Percentiles rank a stretch among this genome's conserved stretches.
Evolutionary conservation across 2,329 filamentous ascomycete genomes (phyloP).

Genomic region (Talaromyces sp.): DNA sequence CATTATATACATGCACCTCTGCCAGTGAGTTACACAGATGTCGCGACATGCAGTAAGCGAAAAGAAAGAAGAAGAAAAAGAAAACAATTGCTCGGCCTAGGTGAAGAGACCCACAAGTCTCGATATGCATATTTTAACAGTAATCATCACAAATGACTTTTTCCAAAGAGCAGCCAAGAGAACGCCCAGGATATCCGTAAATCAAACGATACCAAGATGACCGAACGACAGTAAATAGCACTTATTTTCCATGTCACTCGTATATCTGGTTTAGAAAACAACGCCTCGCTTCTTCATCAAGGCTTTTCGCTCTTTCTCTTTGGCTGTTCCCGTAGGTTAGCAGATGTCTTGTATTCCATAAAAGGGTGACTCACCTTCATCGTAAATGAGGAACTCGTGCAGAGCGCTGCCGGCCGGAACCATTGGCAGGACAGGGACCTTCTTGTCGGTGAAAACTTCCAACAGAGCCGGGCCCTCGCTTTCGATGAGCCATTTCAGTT

Average conservation of each 20-base stretch:
- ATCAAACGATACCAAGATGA: conserved; percentile 22
- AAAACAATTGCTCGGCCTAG: neutral
- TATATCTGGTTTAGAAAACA: neutral
- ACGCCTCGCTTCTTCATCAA: conserved; percentile 58
- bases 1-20: neutral
- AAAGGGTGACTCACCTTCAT: conserved; percentile 55
- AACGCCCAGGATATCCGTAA: conserved; percentile 41
- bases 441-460: conserved; percentile 82
- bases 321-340: conserved; percentile 45
- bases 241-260: neutral
- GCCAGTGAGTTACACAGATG: neutral
- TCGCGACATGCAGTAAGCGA: neutral
- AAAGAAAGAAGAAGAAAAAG: neutral
- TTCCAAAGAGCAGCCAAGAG: conserved; percentile 4
- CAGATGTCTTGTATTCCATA: conserved; percentile 1
- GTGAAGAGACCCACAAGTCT: neutral
- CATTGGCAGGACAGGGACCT: conserved; percentile 87
- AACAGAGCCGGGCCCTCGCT: conserved; percentile 86
- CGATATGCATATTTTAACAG: neutral
- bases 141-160: neutral
- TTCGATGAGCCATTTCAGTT: conserved; percentile 82
- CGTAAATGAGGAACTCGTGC: conserved; percentile 90
- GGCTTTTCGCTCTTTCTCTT: conserved; percentile 62
- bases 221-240: neutral
- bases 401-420: conserved; percentile 81